Base-by-base conservation (phyloP, 192 early-diverging fungal species). In the Podila epicladia region DNA sequence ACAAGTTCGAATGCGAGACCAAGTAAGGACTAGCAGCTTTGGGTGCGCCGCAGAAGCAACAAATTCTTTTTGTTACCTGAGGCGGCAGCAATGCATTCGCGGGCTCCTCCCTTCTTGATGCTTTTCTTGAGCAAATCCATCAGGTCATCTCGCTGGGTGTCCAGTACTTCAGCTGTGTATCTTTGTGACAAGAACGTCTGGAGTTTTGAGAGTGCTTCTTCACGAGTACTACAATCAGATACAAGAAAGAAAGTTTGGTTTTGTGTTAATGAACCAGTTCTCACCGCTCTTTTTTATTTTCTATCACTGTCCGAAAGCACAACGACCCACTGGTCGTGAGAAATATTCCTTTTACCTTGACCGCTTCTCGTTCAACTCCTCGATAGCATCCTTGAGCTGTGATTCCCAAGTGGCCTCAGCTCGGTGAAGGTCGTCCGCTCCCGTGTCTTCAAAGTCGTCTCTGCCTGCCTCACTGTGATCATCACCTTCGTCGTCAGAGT, bases 61-160 rank as follows among this genome's bases (percentile, higher is more conserved):
- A 26, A 31, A 38, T 49, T 5, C 35, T 8, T 37, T 37, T 33
- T 33, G 1, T n/a, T 67, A 85, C 77, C 77, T 68, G 79, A 74
- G 12, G 78, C 75, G 28, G 88, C 88, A 33, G 85, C 72, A 50
- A 69, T 65, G 50, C 70, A 70, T 63, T 89, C 88, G 45, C 82
- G 60, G 35, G 64, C 71, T 31, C 78, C 73, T 24, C 73, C 75
- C 61, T 87, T 87, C 45, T 80, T 84, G 13, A 87, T 72, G n/a
- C 87, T 85, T 20, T 85, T 83, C 45, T 85, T 88, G 62, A 93
- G 75, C 11, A 87, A 58, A 19, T 90, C 88, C 62, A 93, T 80
- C 9, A 89, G 57, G 20, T 87, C 85, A 60, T 91, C 75, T 8
- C 84, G 71, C 51, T 85, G 84, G 20, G 74, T 69, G 22, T 89